A percentile compares a stretch with the other conserved stretches of the same genome.
These are phyloP conservation scores for Lactarius evosmus DNA, from an alignment of 768 basidiomycete genomes.

Conservation along the genomic window DNA sequence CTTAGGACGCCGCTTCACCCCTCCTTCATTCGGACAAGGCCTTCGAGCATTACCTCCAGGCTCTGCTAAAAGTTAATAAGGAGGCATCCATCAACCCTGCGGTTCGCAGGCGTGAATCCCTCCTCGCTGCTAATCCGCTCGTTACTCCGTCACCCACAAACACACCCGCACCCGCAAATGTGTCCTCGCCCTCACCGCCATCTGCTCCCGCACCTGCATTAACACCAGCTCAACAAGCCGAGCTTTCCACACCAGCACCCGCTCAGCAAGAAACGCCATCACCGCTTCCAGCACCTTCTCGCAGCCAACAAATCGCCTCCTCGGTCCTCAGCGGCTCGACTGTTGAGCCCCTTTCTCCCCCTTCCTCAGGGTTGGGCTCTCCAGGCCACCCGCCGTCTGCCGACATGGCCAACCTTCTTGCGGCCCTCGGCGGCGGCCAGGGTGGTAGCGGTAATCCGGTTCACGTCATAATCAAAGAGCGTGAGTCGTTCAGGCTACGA, in stretches of 20 bases:
- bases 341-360: constrained; percentile 4
- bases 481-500: constrained; percentile 44
- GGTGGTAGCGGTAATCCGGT: constrained; percentile 59
- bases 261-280: constrained; percentile 3
- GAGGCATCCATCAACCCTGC: constrained; percentile 58
- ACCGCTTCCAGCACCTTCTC: constrained; percentile 29
- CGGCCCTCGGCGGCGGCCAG: constrained; percentile 42
- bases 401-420: constrained; percentile 44
- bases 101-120: constrained; percentile 63
- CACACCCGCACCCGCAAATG: not conserved
- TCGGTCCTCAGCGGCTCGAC: constrained; percentile 35
- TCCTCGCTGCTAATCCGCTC: constrained; percentile 41
- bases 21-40: constrained; percentile 66
- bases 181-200: not conserved
- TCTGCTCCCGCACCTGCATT: not conserved
- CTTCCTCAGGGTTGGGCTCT: constrained; percentile 8
- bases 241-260: constrained; percentile 14
- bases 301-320: constrained; percentile 44
- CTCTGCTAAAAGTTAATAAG: constrained; percentile 58
- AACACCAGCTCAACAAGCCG: not conserved
- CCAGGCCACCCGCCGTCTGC: constrained; percentile 21
- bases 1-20: constrained; percentile 64
- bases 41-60: constrained; percentile 72
- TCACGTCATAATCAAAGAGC: constrained; percentile 78
- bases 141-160: constrained; percentile 8